A percentile compares a stretch with the other conserved stretches of the same genome.
Conservation (phyloP, 805 yeast species). For the Candida vartiovaarae region DNA sequence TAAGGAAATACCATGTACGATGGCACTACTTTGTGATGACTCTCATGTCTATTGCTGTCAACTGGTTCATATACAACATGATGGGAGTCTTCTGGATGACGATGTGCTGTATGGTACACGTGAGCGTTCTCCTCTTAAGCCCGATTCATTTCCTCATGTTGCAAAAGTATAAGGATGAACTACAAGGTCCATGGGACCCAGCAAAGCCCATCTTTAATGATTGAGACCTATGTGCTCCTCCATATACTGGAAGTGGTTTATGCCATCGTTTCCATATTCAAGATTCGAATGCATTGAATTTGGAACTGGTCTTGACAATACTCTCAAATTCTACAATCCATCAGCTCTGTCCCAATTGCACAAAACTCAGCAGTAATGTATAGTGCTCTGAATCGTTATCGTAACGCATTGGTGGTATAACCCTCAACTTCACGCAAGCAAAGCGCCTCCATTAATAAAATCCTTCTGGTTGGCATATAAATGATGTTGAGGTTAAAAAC, state of each 20-base stretch:
- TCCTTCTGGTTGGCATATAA: no score
- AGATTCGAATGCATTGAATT: no score
- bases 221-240: not conserved
- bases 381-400: no score
- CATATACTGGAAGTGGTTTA: no score
- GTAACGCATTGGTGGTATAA: no score
- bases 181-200: conserved; percentile 92
- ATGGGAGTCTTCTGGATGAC: conserved; percentile 35
- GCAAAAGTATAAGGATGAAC: conserved; percentile 75
- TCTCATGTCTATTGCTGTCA: conserved; percentile 19
- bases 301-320: no score
- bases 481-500: not conserved
- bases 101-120: conserved; percentile 45
- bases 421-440: no score
- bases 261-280: no score
- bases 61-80: conserved; percentile 27
- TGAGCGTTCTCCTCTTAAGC: conserved; percentile 43
- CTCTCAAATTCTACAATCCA: no score
- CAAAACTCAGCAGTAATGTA: no score
- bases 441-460: no score
- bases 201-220: conserved; percentile 52
- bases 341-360: no score
- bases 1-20: conserved; percentile 33
- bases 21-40: conserved; percentile 8
- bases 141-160: conserved; percentile 67